Base-by-base conservation (phyloP, 2,329 filamentous ascomycete species). In the Fusarium tuaranense region DNA sequence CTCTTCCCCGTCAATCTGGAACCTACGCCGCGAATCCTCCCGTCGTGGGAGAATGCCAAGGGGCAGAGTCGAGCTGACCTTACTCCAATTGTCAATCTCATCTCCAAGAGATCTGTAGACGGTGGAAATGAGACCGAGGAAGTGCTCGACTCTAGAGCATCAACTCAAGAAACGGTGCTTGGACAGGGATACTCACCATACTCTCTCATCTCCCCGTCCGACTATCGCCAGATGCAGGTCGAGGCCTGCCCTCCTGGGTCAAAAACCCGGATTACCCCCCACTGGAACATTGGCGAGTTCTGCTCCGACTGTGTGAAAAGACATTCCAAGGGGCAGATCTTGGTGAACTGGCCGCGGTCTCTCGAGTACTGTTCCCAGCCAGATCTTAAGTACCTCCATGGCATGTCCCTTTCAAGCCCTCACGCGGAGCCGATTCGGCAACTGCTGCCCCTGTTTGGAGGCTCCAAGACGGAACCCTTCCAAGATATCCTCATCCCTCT, bases 1-100 rank as follows among this genome's bases (percentile, higher is more conserved):
- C 91, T 95, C 72, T 83, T 98, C 22, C 93, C 94, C 0, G 93
- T 98, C 84, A 98, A 97, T 79, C 87, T 94, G 22, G 89, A 93
- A 20, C 68, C 74, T 12, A 72, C 77, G 9, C 83, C 83, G 18
- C 80, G 83, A 6, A 75, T 84, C n/a, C 73, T 84, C 7, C 82
- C 83, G 2, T 91, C 93, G 0, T 91, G 92, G 84, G 91, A 94
- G 67, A 90, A 93, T 67, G 86, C 75, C 18, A 76, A 78, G 46
- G 70, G 72, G 7, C 68, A 75, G 32, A 70, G 36, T n/a, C 67
- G 73, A 48, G 76, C 70, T 48, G 78, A 80, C 38, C 55, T 82
- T 18, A 73, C 79, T 9, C 78, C 77, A 1, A 75, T 82, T 38
- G 77, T 74, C 39, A 79, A 81, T 41, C 53, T 80, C n/a, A 75